These are phyloP conservation scores for Inonotus hispidus DNA, from an alignment of 1,284 basidiomycete species.

Conservation along the genomic window DNA sequence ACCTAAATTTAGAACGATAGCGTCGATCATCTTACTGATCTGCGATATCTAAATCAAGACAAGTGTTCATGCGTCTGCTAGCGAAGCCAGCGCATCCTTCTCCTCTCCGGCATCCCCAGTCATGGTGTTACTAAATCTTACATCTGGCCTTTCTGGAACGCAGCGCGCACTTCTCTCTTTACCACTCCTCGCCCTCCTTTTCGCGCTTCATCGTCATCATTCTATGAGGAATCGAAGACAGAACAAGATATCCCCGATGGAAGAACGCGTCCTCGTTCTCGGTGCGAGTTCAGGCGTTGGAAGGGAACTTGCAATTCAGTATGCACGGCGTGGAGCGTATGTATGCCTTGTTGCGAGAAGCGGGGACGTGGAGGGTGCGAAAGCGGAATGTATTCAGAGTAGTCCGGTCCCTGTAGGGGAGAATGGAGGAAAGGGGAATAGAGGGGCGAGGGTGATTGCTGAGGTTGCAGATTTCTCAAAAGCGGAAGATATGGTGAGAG, in stretches of 20 bases:
- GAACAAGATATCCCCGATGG: slow-evolving; percentile 28
- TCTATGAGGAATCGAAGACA: slow-evolving; percentile 20
- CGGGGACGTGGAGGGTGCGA: slow-evolving; percentile 52
- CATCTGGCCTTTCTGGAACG: not conserved
- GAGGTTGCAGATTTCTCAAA: slow-evolving; percentile 61
- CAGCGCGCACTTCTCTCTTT: not conserved
- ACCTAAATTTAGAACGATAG: too few relatives aligned
- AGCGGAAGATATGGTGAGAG: slow-evolving; percentile 60
- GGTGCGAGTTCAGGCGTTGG: slow-evolving; percentile 87
- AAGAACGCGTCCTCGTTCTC: slow-evolving; percentile 74
- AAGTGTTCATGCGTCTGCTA: too few relatives aligned
- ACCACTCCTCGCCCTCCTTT: not conserved
- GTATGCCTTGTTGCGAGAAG: slow-evolving; percentile 78
- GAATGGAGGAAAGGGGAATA: slow-evolving; percentile 12
- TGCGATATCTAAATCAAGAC: too few relatives aligned
- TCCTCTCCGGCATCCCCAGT: too few relatives aligned
- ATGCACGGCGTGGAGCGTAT: slow-evolving; percentile 68
- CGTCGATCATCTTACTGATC: too few relatives aligned
- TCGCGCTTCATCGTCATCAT: not conserved
- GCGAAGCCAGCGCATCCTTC: too few relatives aligned
- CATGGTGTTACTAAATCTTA: not conserved
- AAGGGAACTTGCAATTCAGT: slow-evolving; percentile 62
- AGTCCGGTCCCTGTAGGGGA: slow-evolving; percentile 16
- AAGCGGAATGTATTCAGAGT: slow-evolving; percentile 46
- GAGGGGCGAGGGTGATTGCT: slow-evolving; percentile 32